Conservation (phyloP, 139 green algal genomes). For the Volvox africanus region DNA sequence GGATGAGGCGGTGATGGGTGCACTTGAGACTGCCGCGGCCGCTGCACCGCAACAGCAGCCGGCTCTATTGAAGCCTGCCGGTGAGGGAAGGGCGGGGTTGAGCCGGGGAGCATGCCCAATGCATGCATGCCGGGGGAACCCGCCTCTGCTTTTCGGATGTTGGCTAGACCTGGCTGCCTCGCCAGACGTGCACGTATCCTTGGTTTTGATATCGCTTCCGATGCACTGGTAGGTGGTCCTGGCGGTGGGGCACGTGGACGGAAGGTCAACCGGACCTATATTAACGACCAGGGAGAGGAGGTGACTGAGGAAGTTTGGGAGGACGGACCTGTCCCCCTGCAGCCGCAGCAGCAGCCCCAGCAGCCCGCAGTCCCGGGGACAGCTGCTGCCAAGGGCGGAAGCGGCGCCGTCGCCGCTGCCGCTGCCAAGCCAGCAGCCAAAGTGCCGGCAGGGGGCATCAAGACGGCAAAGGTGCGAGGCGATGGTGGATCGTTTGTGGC, state of each 20-base stretch:
- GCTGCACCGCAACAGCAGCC: neutral
- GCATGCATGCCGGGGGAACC: too few species aligned
- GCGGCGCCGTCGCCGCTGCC: neutral
- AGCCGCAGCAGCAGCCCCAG: slow-evolving; percentile 1
- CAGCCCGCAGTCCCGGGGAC: neutral
- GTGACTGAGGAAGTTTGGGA: slow-evolving; percentile 43
- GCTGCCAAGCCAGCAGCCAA: slow-evolving; percentile 27
- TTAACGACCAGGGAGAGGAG: slow-evolving; percentile 47
- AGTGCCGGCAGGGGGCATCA: neutral
- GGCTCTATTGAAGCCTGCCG: neutral
- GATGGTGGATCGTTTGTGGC: neutral
- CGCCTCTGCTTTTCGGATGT: too few species aligned
- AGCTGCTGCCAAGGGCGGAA: neutral
- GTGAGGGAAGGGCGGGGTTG: neutral
- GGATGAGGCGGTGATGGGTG: slow-evolving; percentile 6
- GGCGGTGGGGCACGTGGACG: neutral
- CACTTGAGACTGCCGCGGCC: neutral
- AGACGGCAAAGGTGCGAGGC: neutral
- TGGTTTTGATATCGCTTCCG: too few species aligned
- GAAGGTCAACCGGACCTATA: neutral
- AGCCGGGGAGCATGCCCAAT: too few species aligned
- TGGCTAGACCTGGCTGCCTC: too few species aligned
- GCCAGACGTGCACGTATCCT: too few species aligned
- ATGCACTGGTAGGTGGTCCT: neutral
- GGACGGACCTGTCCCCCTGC: slow-evolving; percentile 28